Conservation (phyloP, 139 green algal genomes). For the Zygnema circumcarinatum region DNA sequence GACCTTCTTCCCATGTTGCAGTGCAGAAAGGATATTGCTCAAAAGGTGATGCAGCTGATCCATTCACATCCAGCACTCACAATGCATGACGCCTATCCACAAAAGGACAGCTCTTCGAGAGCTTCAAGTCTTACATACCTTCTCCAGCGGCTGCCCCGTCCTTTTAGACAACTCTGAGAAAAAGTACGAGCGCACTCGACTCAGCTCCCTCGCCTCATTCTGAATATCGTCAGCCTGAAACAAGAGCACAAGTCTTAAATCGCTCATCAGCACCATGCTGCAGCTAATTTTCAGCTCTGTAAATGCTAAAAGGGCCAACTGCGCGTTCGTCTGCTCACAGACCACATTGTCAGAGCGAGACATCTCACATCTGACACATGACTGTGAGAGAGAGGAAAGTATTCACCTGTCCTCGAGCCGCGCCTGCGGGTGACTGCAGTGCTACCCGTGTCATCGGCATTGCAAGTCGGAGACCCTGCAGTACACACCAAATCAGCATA, state of each 20-base stretch:
- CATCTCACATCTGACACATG: too few species aligned
- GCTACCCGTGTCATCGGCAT: conserved; percentile 60
- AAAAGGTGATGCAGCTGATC: too few species aligned
- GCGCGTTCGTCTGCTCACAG: too few species aligned
- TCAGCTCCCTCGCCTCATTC: conserved; percentile 94
- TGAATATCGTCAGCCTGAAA: conserved; percentile 90
- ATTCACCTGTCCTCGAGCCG: conserved; percentile 80
- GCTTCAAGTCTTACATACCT: too few species aligned
- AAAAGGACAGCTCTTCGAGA: too few species aligned
- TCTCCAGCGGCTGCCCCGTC: conserved; percentile 85
- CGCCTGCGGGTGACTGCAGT: conserved; percentile 94
- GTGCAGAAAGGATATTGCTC: too few species aligned
- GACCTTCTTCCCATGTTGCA: too few species aligned
- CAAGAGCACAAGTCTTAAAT: not conserved
- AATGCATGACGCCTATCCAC: too few species aligned
- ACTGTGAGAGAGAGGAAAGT: too few species aligned
- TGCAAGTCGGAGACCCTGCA: conserved; percentile 41
- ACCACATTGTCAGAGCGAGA: too few species aligned
- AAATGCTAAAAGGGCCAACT: not conserved
- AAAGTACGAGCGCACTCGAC: conserved; percentile 91
- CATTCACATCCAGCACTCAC: too few species aligned
- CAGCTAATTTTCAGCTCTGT: not conserved
- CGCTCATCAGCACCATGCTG: not conserved
- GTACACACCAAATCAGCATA: too few species aligned
- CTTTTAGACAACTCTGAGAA: conserved; percentile 71